Base-by-base conservation (phyloP, 2,329 filamentous ascomycete genomes). In the Acephala macrosclerotiorum region DNA sequence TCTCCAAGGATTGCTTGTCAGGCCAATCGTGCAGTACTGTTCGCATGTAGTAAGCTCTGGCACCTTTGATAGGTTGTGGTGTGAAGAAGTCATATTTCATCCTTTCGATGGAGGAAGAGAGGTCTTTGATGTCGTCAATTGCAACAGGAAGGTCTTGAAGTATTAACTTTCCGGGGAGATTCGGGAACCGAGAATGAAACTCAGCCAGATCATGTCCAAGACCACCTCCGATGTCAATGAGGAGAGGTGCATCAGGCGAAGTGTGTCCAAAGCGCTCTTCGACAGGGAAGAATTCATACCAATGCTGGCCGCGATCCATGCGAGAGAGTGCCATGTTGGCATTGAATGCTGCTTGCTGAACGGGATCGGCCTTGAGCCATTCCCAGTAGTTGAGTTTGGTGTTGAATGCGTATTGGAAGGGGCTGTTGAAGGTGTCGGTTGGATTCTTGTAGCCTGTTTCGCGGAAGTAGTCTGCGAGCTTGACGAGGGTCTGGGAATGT, bases 21-120 rank as follows among this genome's bases (percentile, higher is more conserved):
- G 77, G 73, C 78, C 78, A 82, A 65, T 82, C 79, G 45, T 82
- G 80, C 11, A 82, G 73, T 18, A 82, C 71, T 1, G 68, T 72
- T 42, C 75, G 70, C 11, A 78, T 67, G 66, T 74, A 78, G 61
- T 79, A 79, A 1, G 72, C 73, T 2, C 75, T 74, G 25, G 74
- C 76, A 1, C 70, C 58, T 29, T 71, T 70, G 6, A 77, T 66
- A 0, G 77, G 77, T 58, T 80, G 76, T 0, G 72, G 68, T 2
- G 70, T 66, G 67, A 79, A 79, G 69, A 79, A 77, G 56, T 76
- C 73, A 61, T 79, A 71, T 3, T 65, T 65, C 65, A 75, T 67
- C 1, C 63, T 63, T 42, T 72, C 72, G 56, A 79, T 75, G 36
- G 71, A 26, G 9, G 61, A 33, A 26, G 53, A 33, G 5, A 67